Base-by-base conservation (phyloP, 768 basidiomycete species). In the Boletellus sp. region DNA sequence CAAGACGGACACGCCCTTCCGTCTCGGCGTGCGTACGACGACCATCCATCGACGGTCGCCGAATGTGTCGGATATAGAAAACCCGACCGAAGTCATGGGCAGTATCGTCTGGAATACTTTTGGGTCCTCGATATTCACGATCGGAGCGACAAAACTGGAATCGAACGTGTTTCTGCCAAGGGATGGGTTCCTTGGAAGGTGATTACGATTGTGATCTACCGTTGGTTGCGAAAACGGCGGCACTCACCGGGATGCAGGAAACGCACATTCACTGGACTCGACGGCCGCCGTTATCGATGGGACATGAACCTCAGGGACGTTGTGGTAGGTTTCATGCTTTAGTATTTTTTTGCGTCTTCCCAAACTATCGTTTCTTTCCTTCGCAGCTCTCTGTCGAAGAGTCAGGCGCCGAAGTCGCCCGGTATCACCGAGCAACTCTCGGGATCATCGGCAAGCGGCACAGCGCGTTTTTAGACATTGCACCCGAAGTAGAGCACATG, bases 281-380 rank as follows among this genome's bases (percentile, higher is more conserved):
- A 72, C 36, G 68, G 64, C 6, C 63, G 50, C 22, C 55, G 50
- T 38, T 72, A 71, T 35, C 57, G 60, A 40, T 73, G 72, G 72
- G 54, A 57, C 10, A 51, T 70, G 44, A 1, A 51, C 17, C 1
- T 1, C 2, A 20, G 43, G 12, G 39, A 48, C 15, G 61, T 62
- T 9, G 46, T 28, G 50, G 54, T 66, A 4, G 17, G 61, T 34
- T 13, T 20, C 11, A 44, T 36, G n/a, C 9, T 1, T 32, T 37
- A 19, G 8, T 11, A 7, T 26, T 34, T 10, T 17, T 33, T 36
- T 23, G 22, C 47, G 32, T 48, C 1, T 7, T 51, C 48, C 55
- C 11, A 54, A 8, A 28, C 26, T 28, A 28, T 8, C 28, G 7
- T 10, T 15, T 13, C 11, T 12, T 35, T 6, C 0, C 48, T 34